Conservation (phyloP, 1,284 basidiomycete species). For the Austroboletus rostrupii region DNA sequence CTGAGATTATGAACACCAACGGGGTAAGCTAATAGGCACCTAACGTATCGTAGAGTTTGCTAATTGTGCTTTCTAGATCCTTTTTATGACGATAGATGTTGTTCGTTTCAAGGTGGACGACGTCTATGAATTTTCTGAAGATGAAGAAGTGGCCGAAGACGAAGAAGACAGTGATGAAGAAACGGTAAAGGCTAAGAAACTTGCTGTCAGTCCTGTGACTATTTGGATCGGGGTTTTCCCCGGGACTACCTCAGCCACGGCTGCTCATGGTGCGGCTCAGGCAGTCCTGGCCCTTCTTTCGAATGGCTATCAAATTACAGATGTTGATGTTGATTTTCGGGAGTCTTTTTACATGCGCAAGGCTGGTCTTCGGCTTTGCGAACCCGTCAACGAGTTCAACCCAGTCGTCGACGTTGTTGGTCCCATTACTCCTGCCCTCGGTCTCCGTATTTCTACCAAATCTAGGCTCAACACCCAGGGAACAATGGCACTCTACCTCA, state of each 20-base stretch:
- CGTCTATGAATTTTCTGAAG: neutral
- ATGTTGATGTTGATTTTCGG: slow-evolving; percentile 26
- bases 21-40: neutral
- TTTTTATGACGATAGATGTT: neutral
- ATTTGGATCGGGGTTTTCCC: slow-evolving; percentile 29
- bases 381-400: neutral
- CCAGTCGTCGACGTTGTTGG: neutral
- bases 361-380: neutral
- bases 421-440: slow-evolving; percentile 28
- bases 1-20: neutral
- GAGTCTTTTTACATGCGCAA: slow-evolving; percentile 16
- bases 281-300: slow-evolving; percentile 12
- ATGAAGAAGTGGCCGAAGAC: neutral
- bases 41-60: neutral
- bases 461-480: slow-evolving; percentile 23
- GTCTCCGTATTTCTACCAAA: slow-evolving; percentile 25
- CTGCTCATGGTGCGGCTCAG: slow-evolving; percentile 20
- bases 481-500: slow-evolving; percentile 29
- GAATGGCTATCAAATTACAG: slow-evolving; percentile 20
- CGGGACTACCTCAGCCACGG: slow-evolving; percentile 17
- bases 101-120: neutral
- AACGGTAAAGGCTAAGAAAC: slow-evolving; percentile 4
- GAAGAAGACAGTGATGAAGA: neutral
- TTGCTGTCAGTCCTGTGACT: slow-evolving; percentile 15
- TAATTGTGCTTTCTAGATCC: neutral